Base-by-base conservation (phyloP, 768 basidiomycete genomes). In the Clitopilus passeckerianus region DNA sequence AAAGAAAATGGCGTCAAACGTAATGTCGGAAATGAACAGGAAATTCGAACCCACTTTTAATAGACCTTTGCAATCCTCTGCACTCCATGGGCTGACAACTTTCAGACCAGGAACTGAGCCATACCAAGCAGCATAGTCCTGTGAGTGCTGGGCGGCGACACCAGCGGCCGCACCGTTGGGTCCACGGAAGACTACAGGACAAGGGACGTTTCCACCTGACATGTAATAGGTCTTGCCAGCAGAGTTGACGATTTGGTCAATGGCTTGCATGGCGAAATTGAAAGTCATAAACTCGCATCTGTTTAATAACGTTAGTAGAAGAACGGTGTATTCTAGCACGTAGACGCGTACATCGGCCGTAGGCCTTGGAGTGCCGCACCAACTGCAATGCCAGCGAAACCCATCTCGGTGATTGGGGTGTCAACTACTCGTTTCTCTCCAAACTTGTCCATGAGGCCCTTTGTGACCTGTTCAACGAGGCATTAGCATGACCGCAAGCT, bases 271-370 rank as follows among this genome's bases (percentile, higher is more conserved):
- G 64, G 96, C 96, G 72, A 99, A 98, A 83, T 99, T 98, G 83
- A 96, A 98, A 15, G 96, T 98, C 96, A 98, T 98, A 81, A 98
- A 99, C 80, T 98, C 96, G 83, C 95, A 98, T 69, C 92, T 94
- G 60, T 23, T 1, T 5, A 6, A 16, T 2, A 3, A 34, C 34
- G 20, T 55, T 15, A 55, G 30, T 15, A 1, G 33, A 18, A 24
- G 54, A 18, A 10, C 7, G n/a, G 18, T 18, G 15, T 24, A 12
- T n/a, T 14, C 37, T 41, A 53, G 20, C 27, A 53, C 50, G 30
- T n/a, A n/a, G 14, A 57, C 57, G 69, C 86, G 60, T 72, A 91
- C 91, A 99, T 82, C 61, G 97, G 97, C 66, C 95, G 85, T 59
- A 99, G 86, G 69, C 97, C 97, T 67, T 93, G 87, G 34, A 98